Conservation (phyloP, 2,329 filamentous ascomycete genomes). For the Dissoconium aciculare region DNA sequence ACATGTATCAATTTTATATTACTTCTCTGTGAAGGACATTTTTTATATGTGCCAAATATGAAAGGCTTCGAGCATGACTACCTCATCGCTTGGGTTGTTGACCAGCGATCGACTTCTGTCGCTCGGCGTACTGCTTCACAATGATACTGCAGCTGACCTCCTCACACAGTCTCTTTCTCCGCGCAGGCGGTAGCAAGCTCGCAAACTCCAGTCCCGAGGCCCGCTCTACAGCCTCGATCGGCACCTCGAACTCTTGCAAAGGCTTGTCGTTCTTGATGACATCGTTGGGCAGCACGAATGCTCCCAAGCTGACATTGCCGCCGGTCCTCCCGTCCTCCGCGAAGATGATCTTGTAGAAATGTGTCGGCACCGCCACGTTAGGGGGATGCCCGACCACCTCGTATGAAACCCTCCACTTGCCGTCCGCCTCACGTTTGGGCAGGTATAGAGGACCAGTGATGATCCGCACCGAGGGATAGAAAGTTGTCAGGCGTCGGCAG, state of each 20-base stretch:
- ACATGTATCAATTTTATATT: too few relatives aligned
- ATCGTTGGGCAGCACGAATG: conserved; percentile 90
- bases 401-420: conserved; percentile 90
- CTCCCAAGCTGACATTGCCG: conserved; percentile 73
- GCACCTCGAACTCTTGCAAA: conserved; percentile 84
- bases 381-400: conserved; percentile 91
- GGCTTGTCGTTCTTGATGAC: conserved; percentile 76
- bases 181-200: conserved; percentile 54
- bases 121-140: conserved; percentile 61
- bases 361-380: conserved; percentile 88
- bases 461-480: conserved; percentile 76
- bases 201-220: conserved; percentile 89
- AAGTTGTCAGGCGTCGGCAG: conserved; percentile 64
- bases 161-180: conserved; percentile 66
- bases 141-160: conserved; percentile 74
- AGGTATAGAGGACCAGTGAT: conserved; percentile 91
- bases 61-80: too few relatives aligned
- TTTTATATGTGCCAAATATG: too few relatives aligned
- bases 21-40: too few relatives aligned
- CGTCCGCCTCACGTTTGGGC: conserved; percentile 68
- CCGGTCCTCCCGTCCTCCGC: conserved; percentile 59
- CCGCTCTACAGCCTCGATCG: conserved; percentile 79
- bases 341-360: conserved; percentile 99
- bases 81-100: too few relatives aligned
- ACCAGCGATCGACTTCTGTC: conserved; percentile 36